Evolutionary conservation across 768 basidiomycete genomes (phyloP), one percentile per base, ranked within the genome.

Genomic region (Suillus subaureus): DNA sequence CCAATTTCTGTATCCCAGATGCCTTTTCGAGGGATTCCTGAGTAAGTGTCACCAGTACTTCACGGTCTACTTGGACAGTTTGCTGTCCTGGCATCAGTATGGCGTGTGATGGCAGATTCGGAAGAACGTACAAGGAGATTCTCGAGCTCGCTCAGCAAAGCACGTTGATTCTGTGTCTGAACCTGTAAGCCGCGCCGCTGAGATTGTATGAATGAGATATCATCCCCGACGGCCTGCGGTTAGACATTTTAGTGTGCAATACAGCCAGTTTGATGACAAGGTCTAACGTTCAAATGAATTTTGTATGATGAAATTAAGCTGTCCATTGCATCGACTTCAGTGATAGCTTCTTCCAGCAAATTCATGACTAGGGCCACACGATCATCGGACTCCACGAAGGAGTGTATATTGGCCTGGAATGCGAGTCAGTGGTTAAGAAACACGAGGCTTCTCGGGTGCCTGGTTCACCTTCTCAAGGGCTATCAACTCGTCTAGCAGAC

Each of bases 141-240:
- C 75, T 96, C 90, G 13, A 99, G 79, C 75, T 99, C 97, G 39
- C 80, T 82, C 49, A 99, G 78, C 11, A 99, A 82, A 18, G 89
- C 88, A 28, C 90, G 85, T 76, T 99, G 97, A 71, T 99, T 99
- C 73, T 97, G 94, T 11, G 91, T 99, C 72, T 99, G 97, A 4
- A 99, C 96, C 78, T 99, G 97, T 42, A 99, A 81, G 68, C 97
- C 97, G 56, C 96, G 87, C 74, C 97, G 96, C 76, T 99, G 97
- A 1, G 92, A 92, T 78, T 99, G 97, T 71, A 99, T 99, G 74
- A 88, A 96, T 8, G 86, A 87, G 63, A 99, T 99, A 74, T 99
- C 97, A 65, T 99, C 97, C 62, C 87, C 87, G 45, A 97, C 97
- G 63, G 93, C 92, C 97, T 99, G 70, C 28, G 39, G 16, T 63